Base-by-base conservation (phyloP, 1,139 yeast genomes). In the Pichia sp. region DNA sequence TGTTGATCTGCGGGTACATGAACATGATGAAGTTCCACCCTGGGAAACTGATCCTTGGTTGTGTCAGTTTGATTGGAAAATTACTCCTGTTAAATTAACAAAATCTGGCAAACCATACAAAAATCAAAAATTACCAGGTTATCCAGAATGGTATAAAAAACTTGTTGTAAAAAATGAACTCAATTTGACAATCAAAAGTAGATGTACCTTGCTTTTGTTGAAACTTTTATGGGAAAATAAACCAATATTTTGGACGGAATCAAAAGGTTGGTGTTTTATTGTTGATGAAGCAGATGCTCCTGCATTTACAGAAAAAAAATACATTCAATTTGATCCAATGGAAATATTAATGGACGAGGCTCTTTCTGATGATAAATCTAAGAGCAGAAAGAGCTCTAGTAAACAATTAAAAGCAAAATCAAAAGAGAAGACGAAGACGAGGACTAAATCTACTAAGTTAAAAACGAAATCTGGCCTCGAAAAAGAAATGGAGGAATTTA, bases 61-160 rank as follows among this genome's bases (percentile, higher is more conserved):
- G 37, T 71, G 74, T 4, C 98, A 94, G 64, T 70, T 94, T 51
- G 89, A 94, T 63, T 94, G 99, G 99, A 75, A 79, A 0, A 70
- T 82, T 3, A 74, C 74, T 43, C 83, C 86, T 1, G 66, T 75
- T 0, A 75, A 79, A 50, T 58, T 80, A 46, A 86, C 83, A 25
- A 89, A 87, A 63, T 75, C 79, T 38, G 95, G 95, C 4, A 71
- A 71, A n/a, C 87, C 87, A 0, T 75, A 71, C n/a, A 87, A 89
- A 47, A 80, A 78, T 34, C 95, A 88, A 63, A 89, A 79, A 60
- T 63, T 88, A 46, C 94, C 96, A 0, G 97, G 97, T 0, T 88
- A 76, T 61, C 99, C 99, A 0, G 84, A 85, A 57, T 94, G 99
- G 99, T 94, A 87, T 65, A 78, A 86, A 52, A 83, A 82, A 3